phyloP scores from a whole-genome alignment of 2,329 filamentous ascomycete species.

The Calycina marina region DNA sequence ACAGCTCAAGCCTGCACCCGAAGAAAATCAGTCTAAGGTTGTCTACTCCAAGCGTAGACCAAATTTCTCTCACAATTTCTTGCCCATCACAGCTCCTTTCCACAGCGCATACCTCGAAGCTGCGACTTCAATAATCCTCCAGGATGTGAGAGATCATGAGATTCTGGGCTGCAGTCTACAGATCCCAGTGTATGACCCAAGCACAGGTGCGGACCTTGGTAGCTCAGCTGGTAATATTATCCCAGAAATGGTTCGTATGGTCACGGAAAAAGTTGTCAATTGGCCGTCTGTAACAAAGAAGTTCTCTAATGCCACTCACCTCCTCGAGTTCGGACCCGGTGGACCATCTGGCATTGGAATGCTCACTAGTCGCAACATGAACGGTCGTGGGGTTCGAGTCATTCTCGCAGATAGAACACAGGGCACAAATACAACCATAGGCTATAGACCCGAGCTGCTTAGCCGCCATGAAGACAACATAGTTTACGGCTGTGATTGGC shows the following conservation, averaged over 20 bases:
- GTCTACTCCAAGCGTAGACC: conserved; percentile 88
- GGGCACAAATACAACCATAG: neutral
- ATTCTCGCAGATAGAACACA: conserved; percentile 1
- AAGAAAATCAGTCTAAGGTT: conserved; percentile 79
- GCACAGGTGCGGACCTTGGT: conserved; percentile 69
- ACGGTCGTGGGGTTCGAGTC: neutral
- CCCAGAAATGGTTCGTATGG: conserved; percentile 72
- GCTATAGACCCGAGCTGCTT: conserved; percentile 1
- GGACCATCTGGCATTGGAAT: conserved; percentile 1
- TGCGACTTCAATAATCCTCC: conserved; percentile 36
- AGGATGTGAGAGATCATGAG: neutral
- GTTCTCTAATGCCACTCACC: conserved; percentile 71
- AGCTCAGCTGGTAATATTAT: conserved; percentile 50
- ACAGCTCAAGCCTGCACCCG: conserved; percentile 88
- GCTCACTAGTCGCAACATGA: conserved; percentile 1
- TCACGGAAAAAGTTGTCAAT: conserved; percentile 79
- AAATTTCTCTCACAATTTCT: conserved; percentile 82
- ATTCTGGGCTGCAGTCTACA: conserved; percentile 1
- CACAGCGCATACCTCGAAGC: conserved; percentile 52
- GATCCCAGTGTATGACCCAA: conserved; percentile 77
- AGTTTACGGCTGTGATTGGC: neutral
- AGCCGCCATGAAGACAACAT: neutral
- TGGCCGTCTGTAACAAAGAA: conserved; percentile 84
- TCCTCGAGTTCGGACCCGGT: conserved; percentile 44
- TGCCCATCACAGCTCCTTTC: conserved; percentile 92